Base-by-base conservation (phyloP, 1,284 basidiomycete species). In the Cutaneotrichosporon sp. region DNA sequence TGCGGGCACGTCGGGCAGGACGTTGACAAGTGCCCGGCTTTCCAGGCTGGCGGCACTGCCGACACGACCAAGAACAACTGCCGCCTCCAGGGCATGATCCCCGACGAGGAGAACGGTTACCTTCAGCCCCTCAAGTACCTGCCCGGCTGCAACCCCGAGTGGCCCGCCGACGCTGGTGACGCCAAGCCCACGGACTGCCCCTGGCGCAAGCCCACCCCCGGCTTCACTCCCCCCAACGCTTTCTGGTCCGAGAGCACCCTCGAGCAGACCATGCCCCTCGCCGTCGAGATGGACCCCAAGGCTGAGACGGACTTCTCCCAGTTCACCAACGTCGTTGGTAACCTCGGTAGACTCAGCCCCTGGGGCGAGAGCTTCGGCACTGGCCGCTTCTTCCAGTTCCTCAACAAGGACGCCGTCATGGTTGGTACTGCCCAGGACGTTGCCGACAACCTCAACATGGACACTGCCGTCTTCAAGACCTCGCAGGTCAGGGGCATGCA, bases 1-100 rank as follows among this genome's bases (percentile, higher is more conserved):
- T 81, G 79, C 59, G 71, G 72, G 54, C 55, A 65, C 10, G 24
- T 34, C 11, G 54, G 51, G 6, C 42, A 56, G 18, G 3, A 53
- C 29, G 10, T 58, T 3, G 24, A 29, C 11, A 13, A 31, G 8
- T 65, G 63, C 57, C 13, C 56, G 0, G 24, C 14, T n/a, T 56
- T 47, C 13, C 27, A 11, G 10, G 25, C 42, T 20, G 27, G 11
- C 36, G 16, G 7, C 31, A 5, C 42, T 51, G 27, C 36, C 43
- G n/a, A 16, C 42, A 33, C 24, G 22, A 25, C 13, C 8, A 29
- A 31, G 8, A 24, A 7, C 29, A 56, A 22, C 50, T 65, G 64
- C 49, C 58, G 58, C 27, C 43, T 47, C 51, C 43, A 59, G 56
- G 58, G 60, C 34, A 52, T 47, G 54, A 47, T 65, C 46, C 64